Base-by-base conservation (phyloP, 352 stramenopile genomes). In the Plasmopara muralis region DNA sequence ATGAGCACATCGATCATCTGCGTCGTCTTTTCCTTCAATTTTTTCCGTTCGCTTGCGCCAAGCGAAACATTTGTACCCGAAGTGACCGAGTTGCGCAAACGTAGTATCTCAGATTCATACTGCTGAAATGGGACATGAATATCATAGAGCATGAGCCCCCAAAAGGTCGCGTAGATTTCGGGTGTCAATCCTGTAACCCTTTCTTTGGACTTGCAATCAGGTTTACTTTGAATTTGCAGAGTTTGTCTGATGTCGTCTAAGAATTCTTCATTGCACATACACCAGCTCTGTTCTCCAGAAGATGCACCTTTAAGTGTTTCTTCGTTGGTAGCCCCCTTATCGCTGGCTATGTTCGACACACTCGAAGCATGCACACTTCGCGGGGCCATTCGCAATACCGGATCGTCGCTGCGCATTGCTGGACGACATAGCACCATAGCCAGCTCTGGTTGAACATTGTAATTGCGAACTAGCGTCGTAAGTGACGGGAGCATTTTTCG, bases 141-240 rank as follows among this genome's bases (percentile, higher is more conserved):
- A 61, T 95, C 85, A 52, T 94, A 94, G 31, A 94, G 57, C 41
- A 80, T 87, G 45, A 95, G 62, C 9, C 73, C 80, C 85, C 85
- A 95, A 54, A 95, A 95, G 41, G 71, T 90, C 20, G 79, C 69
- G 45, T 88, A 94, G 35, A 94, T 55, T 16, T 89, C 80, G 35
- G 74, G 79, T 25, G 78, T 83, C 63, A 91, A 74, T 29, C 78
- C 83, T 13, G 64, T 70, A 48, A 89, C 88, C 2, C 75, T 68
- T 38, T 77, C 66, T 37, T 71, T 65, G 30, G 37, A 35, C 4
- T 68, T 60, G n/a, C 41, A 46, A 5, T 63, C 55, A 7, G 51
- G 15, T 41, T 29, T 48, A 42, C 56, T 57, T 9, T 52, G 30
- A 1, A 51, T 53, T 10, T 51, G 53, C 28, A 90, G 54, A 3